Conservation (phyloP, 2,329 filamentous ascomycete genomes). For the Fusarium avenaceum region DNA sequence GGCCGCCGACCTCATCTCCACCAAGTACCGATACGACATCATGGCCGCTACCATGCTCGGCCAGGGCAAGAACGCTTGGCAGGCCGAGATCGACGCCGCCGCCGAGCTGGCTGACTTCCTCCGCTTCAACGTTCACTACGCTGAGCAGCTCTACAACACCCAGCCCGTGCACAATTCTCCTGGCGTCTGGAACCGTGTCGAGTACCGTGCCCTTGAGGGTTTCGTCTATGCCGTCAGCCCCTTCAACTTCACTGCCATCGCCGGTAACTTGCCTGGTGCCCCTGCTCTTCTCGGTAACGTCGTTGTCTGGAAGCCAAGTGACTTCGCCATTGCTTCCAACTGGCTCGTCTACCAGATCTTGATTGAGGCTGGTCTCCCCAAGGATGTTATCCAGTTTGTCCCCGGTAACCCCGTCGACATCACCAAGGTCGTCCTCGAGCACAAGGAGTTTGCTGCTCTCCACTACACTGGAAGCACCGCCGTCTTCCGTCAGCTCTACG, state of each 20-base stretch:
- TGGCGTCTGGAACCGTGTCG: slow-evolving; percentile 91
- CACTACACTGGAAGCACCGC: slow-evolving; percentile 95
- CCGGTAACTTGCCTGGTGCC: slow-evolving; percentile 84
- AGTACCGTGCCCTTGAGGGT: slow-evolving; percentile 90
- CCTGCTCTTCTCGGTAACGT: slow-evolving; percentile 94
- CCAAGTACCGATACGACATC: slow-evolving; percentile 95
- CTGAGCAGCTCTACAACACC: slow-evolving; percentile 88
- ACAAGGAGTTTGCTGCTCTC: slow-evolving; percentile 87
- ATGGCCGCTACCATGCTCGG: slow-evolving; percentile 97
- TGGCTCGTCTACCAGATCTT: slow-evolving; percentile 93
- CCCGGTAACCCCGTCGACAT: slow-evolving; percentile 89
- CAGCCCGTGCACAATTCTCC: slow-evolving; percentile 87
- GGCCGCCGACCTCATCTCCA: slow-evolving; percentile 89
- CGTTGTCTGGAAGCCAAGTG: slow-evolving; percentile 96
- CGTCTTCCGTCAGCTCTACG: slow-evolving; percentile 91
- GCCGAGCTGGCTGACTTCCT: slow-evolving; percentile 94
- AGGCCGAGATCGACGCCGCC: slow-evolving; percentile 97
- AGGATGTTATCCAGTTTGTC: slow-evolving; percentile 92
- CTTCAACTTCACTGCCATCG: slow-evolving; percentile 98
- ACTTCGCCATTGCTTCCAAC: slow-evolving; percentile 88
- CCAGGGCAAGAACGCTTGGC: slow-evolving; percentile 98
- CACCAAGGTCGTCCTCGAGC: slow-evolving; percentile 80
- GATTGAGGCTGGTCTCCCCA: slow-evolving; percentile 88
- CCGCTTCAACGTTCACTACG: slow-evolving; percentile 94
- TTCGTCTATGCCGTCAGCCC: slow-evolving; percentile 96